Evolutionary conservation across 306 rosid genomes (phyloP), one percentile per base, ranked within the genome.

Genomic region (Quillaja saponaria): DNA sequence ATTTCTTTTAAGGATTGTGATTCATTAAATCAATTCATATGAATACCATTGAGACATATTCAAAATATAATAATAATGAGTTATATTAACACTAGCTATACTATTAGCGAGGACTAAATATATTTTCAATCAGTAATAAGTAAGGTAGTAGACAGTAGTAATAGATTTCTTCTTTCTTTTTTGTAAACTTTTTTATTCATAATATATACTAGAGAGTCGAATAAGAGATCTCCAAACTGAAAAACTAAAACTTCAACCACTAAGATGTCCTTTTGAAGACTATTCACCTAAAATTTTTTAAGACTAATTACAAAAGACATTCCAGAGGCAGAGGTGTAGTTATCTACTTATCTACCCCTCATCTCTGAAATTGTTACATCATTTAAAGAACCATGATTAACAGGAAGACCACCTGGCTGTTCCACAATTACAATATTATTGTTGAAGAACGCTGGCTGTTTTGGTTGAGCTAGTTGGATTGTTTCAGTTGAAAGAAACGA

Each of bases 401-500:
- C 44, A 39, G 44, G 13, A 10, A 17, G 49, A 14, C 28, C 12
- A 14, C 45, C 50, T 11, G 58, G 10, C 21, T 54, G 72, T 38
- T 72, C 48, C 45, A 14, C 33, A 12, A 33, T 21, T 15, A 13
- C 33, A 13, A 8, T 34, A 15, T 21, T 35, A 7, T 10, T 38
- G 16, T 38, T 49, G 63, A 76, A 71, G 68, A 63, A 62, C 14
- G 54, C 66, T 18, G 71, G 76, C 3, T 53, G 53, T 49, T 68
- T 71, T 33, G 67, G 83, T 39, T 64, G 19, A 63, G 62, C 64
- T 13, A 74, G 70, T 18, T 62, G 70, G 54, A 31, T n/a, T 49
- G 66, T 49, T 16, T 81, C 75, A 48, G 52, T 81, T 11, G 61
- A 67, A 37, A 81, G 48, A 74, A 81, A 66, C 37, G 66, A 70